Conservation (phyloP, 371 early-diverging fungal genomes). For the Rhizopus arrhizus region DNA sequence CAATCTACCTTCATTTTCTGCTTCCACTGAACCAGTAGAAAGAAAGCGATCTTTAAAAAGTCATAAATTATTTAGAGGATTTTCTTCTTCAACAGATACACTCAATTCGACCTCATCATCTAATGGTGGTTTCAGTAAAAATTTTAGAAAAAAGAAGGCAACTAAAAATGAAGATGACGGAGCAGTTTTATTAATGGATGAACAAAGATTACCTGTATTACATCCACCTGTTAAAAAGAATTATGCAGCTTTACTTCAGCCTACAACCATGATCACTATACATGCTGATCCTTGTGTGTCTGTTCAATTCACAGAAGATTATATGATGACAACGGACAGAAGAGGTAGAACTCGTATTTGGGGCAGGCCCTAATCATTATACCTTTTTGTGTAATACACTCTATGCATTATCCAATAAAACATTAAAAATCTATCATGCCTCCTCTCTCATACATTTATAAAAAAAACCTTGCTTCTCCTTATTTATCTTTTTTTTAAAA, state of each 20-base stretch:
- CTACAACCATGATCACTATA: conserved; percentile 68
- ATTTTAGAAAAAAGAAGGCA: not conserved
- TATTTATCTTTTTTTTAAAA: not conserved
- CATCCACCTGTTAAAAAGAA: conserved; percentile 74
- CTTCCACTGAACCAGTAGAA: conserved; percentile 10
- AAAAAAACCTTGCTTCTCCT: not conserved
- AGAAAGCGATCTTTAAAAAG: conserved; percentile 26
- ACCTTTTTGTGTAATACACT: not conserved
- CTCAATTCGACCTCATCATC: conserved; percentile 9
- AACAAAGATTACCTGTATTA: conserved; percentile 26
- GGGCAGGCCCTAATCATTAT: conserved; percentile 45
- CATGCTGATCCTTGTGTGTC: conserved; percentile 71
- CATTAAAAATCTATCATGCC: not conserved
- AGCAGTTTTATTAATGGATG: not conserved
- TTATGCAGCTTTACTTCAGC: conserved; percentile 80
- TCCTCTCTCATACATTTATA: not conserved
- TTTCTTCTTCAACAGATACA: not conserved
- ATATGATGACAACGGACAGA: conserved; percentile 82
- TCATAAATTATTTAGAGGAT: conserved; percentile 17
- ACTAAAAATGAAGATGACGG: conserved; percentile 5
- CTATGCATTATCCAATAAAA: not conserved
- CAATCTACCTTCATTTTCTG: not conserved
- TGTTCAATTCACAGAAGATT: conserved; percentile 52
- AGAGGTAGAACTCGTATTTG: conserved; percentile 82
- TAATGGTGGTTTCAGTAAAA: conserved; percentile 4